Evolutionary conservation across 441 rosid species (phyloP), one percentile per base, ranked within the genome.

Genomic region (Theobroma grandiflorum): DNA sequence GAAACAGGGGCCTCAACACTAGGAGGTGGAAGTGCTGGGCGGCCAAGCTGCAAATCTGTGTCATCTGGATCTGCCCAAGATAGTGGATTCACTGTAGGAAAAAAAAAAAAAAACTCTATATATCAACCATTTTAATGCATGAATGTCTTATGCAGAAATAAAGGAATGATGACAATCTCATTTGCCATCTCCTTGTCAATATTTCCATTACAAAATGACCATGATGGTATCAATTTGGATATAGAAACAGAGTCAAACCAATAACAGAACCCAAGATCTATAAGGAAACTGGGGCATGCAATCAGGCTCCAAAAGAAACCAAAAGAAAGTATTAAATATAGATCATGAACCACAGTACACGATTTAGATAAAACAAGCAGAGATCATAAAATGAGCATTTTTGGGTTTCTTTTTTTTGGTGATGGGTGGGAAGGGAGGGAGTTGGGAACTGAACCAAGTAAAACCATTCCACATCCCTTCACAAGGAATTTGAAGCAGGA

Each of bases 31-130:
- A 86, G 75, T 10, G 86, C 81, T 57, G 88, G 85, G 62, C 58
- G 71, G 75, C 90, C 87, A 43, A 87, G 91, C 87, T 81, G 88
- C 85, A 86, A 75, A 31, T 86, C 80, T 71, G 84, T 79, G 72
- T 77, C 88, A 73, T 87, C 89, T 40, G 89, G 88, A 53, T 86
- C 65, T 26, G 83, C 88, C 94, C 88, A 90, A 80, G 91, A 71
- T 61, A 93, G 74, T 35, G 93, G 96, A 61, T 77, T 84, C 63
- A 86, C 94, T 92, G 90, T 79, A 75, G 20, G 2, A 6, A 9
- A 8, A 38, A 45, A 38, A 45, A 40, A 49, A 38, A 33, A 64
- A 6, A 40, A 20, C 31, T 14, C 26, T 61, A 59, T 42, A 49
- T 49, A 31, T 70, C 40, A 70, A 70, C 58, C 8, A 37, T 8